These are phyloP conservation scores for Colletotrichum kahawae DNA, from an alignment of 2,329 filamentous ascomycete species.

Conservation along the genomic window DNA sequence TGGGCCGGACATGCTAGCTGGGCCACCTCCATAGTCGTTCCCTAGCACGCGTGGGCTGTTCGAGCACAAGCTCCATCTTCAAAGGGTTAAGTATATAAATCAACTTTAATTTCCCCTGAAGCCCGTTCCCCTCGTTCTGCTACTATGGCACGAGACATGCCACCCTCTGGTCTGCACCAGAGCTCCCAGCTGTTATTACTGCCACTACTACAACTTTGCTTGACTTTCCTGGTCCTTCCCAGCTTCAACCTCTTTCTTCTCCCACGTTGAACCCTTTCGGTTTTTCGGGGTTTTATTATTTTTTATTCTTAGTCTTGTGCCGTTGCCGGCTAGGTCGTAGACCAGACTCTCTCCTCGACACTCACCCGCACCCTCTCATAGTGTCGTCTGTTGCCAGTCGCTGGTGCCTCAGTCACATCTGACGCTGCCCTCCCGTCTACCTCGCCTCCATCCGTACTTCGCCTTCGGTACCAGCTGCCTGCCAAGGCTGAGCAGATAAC, in stretches of 20 bases:
- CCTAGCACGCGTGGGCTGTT: conserved; percentile 8
- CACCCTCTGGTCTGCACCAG: conserved; percentile 42
- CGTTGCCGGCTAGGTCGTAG: neutral
- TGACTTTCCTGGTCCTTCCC: neutral
- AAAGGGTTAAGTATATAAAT: conserved; percentile 40
- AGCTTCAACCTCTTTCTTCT: neutral
- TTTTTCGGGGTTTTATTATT: neutral
- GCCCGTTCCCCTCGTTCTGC: conserved; percentile 33
- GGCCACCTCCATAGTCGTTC: neutral
- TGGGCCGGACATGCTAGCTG: conserved; percentile 3
- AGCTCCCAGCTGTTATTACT: conserved; percentile 27
- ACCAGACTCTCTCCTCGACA: neutral
- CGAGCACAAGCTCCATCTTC: conserved; percentile 25
- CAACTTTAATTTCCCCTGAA: conserved; percentile 39
- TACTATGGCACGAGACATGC: conserved; percentile 48
- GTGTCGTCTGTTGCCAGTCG: neutral
- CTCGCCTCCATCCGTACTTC: neutral
- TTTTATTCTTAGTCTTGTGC: neutral
- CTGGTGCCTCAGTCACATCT: conserved; percentile 12
- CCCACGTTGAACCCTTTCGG: neutral
- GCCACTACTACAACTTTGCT: conserved; percentile 18
- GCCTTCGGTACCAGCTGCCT: neutral
- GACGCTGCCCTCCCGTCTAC: neutral
- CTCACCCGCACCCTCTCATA: neutral
- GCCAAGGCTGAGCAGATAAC: neutral